Conservation (phyloP, 1,284 basidiomycete species). For the Grifola frondosa region DNA sequence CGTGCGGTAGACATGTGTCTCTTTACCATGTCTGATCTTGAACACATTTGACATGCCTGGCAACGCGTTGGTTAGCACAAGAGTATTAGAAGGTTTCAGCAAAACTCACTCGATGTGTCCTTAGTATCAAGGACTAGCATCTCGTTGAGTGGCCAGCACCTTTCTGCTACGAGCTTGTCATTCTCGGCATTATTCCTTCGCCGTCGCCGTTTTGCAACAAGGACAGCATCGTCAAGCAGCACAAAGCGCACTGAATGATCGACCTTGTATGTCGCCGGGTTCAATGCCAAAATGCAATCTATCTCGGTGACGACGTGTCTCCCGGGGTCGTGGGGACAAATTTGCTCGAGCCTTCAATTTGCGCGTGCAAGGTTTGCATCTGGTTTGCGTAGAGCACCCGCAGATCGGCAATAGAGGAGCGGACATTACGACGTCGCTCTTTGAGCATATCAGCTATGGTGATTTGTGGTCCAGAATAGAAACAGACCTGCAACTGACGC, state of each 20-base stretch:
- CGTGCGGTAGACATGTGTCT: constrained; percentile 91
- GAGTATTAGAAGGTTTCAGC: background rate
- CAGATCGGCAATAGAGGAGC: constrained; percentile 91
- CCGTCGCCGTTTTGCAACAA: constrained; percentile 74
- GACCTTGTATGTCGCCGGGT: constrained; percentile 94
- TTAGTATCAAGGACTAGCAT: constrained; percentile 95
- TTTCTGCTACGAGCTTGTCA: constrained; percentile 84
- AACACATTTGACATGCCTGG: constrained; percentile 92
- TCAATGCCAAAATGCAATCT: constrained; percentile 82
- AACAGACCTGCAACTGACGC: constrained; percentile 48
- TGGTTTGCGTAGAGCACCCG: constrained; percentile 93
- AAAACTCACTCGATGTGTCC: constrained; percentile 78
- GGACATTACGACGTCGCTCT: constrained; percentile 67
- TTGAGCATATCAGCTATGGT: constrained; percentile 11
- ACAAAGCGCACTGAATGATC: constrained; percentile 88
- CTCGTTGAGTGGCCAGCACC: constrained; percentile 90
- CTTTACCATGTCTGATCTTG: constrained; percentile 92
- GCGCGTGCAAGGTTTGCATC: constrained; percentile 87
- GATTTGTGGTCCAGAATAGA: background rate
- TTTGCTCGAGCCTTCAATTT: constrained; percentile 96
- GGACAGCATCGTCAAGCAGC: constrained; percentile 86
- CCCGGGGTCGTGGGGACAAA: constrained; percentile 88
- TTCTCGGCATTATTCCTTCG: constrained; percentile 47
- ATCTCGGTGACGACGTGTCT: constrained; percentile 90
- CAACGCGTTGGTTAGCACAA: background rate